phyloP scores from a whole-genome alignment of 441 rosid genomes.

The Arabidopsis lyrata region DNA sequence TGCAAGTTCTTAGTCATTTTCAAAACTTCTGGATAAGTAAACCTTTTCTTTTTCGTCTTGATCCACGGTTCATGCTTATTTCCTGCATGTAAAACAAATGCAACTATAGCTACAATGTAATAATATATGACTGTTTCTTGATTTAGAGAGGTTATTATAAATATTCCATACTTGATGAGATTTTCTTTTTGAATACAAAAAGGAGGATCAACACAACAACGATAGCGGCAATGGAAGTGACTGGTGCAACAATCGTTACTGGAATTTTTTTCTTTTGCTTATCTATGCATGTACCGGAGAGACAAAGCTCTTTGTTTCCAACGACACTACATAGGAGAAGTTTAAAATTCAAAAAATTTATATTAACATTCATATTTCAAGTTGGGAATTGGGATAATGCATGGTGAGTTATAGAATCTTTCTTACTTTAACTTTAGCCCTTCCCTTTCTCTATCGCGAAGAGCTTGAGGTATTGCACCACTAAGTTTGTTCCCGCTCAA shows the following conservation, averaged over 20 bases:
- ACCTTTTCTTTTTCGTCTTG: constrained; percentile 26
- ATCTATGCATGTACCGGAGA: constrained; percentile 30
- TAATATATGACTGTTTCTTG: neutral
- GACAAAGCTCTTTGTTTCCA: constrained; percentile 41
- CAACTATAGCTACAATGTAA: neutral
- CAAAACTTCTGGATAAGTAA: constrained; percentile 40
- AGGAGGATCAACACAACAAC: constrained; percentile 18
- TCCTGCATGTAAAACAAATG: constrained; percentile 10
- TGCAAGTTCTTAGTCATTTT: constrained; percentile 50
- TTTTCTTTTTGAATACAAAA: constrained; percentile 24
- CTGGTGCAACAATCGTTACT: constrained; percentile 21
- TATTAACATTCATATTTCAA: constrained; percentile 7
- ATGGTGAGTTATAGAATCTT: neutral
- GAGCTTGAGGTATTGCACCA: constrained; percentile 33
- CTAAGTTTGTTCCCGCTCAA: constrained; percentile 30
- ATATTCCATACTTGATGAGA: constrained; percentile 28
- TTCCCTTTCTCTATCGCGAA: constrained; percentile 29
- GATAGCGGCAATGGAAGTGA: constrained; percentile 33
- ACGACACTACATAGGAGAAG: constrained; percentile 25
- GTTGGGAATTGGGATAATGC: neutral
- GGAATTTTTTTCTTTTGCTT: constrained; percentile 25
- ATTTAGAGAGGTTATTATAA: neutral
- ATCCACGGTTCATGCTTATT: constrained; percentile 31
- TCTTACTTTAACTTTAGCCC: constrained; percentile 37
- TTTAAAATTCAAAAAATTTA: neutral